Conservation (phyloP, 2,329 filamentous ascomycete species). For the Cryphonectria carpinicola region DNA sequence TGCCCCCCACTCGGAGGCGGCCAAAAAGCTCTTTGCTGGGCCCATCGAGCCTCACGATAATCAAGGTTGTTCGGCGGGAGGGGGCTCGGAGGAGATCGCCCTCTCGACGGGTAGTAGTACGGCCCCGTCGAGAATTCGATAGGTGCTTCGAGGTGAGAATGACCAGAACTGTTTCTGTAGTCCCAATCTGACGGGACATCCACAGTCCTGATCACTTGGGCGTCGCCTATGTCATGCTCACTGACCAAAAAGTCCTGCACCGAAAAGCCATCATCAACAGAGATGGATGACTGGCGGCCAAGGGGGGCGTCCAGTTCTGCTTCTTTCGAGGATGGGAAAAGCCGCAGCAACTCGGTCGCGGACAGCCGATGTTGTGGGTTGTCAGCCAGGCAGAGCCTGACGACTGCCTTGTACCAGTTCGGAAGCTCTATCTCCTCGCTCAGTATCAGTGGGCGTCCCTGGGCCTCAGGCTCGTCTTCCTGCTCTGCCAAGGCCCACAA, state of each 20-base stretch:
- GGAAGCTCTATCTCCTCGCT: conserved; percentile 68
- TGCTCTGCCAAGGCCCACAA: conserved; percentile 88
- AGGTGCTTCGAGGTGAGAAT: conserved; percentile 42
- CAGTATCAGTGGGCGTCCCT: conserved; percentile 70
- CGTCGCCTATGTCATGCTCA: conserved; percentile 39
- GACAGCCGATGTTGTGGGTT: conserved; percentile 73
- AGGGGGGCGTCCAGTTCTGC: conserved; percentile 35
- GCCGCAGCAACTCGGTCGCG: conserved; percentile 70
- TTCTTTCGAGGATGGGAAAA: conserved; percentile 60
- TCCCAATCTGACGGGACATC: conserved; percentile 51
- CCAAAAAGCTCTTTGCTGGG: conserved; percentile 36
- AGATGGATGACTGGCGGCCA: conserved; percentile 40
- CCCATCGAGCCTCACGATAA: conserved; percentile 38
- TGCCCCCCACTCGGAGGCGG: conserved; percentile 10
- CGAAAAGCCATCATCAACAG: conserved; percentile 46
- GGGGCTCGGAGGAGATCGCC: conserved; percentile 59
- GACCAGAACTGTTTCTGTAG: conserved; percentile 40
- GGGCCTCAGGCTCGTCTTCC: conserved; percentile 86
- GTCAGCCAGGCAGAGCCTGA: conserved; percentile 76
- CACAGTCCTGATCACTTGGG: conserved; percentile 45
- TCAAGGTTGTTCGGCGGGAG: conserved; percentile 51
- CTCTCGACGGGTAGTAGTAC: conserved; percentile 52
- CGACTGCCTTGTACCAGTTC: conserved; percentile 75
- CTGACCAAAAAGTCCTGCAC: conserved; percentile 46
- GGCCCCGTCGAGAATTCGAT: conserved; percentile 45